Base-by-base conservation (phyloP, 495 filamentous ascomycete genomes). In the Aspergillus incahuasiensis region DNA sequence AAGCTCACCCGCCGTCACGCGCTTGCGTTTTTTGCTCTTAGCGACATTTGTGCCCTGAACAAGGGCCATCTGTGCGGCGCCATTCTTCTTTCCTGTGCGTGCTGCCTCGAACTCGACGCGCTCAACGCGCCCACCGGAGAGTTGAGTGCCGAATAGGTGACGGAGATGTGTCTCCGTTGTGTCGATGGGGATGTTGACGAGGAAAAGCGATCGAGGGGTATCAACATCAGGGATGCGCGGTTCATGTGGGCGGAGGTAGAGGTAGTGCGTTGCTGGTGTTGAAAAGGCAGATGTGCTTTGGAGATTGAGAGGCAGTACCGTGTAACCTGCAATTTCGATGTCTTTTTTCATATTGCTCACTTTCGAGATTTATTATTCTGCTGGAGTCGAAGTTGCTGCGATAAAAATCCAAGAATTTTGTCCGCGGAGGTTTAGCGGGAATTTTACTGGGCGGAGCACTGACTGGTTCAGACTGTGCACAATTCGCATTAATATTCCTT, bases 121-220 rank as follows among this genome's bases (percentile, higher is more conserved):
- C 70, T 95, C 90, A 35, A 98, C 84, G 41, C 85, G 79, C 22
- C 86, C 88, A 5, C 83, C 82, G 28, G 89, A 85, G 22, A 94
- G 76, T 40, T 90, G 78, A 0, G 74, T 74, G 0, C 81, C 72
- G 60, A 96, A 90, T 0, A 98, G 72, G 52, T 81, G 75, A 35
- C 89, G 86, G 16, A 97, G 71, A 62, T 94, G 89, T 0, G 71
- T 62, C 46, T 88, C 83, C 34, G 89, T 95, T 52, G 88, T 84
- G 69, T 97, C 92, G 60, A 91, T 75, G 32, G 94, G 95, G 6
- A 92, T 65, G 66, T 98, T 97, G 57, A 91, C 86, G 20, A 92
- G 63, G 73, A 96, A 98, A 21, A 98, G 79, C 44, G 86, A 88
- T 55, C 90, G 85, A 20, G 80, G 66, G 63, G 91, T 84, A 63